Base-by-base conservation (phyloP, 805 yeast genomes). In the Ogataea paradorogensis region DNA sequence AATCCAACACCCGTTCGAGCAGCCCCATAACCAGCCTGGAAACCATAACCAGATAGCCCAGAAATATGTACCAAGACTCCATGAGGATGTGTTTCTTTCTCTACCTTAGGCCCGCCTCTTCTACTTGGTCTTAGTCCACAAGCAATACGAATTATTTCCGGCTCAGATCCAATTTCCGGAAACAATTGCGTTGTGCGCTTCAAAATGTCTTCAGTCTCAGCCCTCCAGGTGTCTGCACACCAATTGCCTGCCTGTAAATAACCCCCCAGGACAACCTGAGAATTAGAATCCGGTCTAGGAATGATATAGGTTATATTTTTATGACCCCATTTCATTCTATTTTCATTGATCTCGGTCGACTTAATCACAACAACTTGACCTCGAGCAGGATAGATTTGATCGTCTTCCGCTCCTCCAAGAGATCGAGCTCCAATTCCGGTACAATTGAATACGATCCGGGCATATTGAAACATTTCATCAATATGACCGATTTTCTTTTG, bases 51-150 rank as follows among this genome's bases (percentile, higher is more conserved):
- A 42, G 76, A 62, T 9, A 82, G 80, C 30, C 93, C 93, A 51
- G 82, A 82, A 59, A 82, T 80, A 55, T 86, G 95, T 15, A 86
- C 67, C 13, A 82, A 53, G 1, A 68, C 41, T 2, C 71, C 76
- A 15, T 62, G 65, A 9, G 60, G 65, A 10, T 64, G 61, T 4
- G 39, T 43, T 50, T 81, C 84, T 30, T 61, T 58, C 55, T 83
- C 93, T 30, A 86, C 74, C 37, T 95, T 68, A 5, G 75, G 79
- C 4, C 95, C 95, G 10, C 90, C 93, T 28, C 74, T 70, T 54
- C 95, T 72, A 27, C 81, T 69, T 5, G 95, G 95, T 47, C 95
- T 72, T 31, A 84, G 66, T 0, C 95, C 95, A 6, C 89, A 80
- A 1, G 75, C 84, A 27, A 76, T 80, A 38, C 85, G 71, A 9